Conservation (phyloP, 345 rosid genomes). For the Lepidium didymum region DNA sequence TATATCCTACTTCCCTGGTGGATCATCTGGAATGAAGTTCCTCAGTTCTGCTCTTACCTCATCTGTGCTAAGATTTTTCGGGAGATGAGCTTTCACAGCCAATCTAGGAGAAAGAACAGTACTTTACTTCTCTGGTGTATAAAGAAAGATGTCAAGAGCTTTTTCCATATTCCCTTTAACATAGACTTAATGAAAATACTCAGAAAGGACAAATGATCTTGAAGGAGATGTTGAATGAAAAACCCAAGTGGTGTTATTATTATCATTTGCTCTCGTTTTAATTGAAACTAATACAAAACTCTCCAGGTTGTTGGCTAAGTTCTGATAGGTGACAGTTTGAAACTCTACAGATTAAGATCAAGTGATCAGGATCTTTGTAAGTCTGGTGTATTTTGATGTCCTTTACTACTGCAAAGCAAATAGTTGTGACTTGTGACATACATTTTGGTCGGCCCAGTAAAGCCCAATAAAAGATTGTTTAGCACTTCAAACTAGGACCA, state of each 20-base stretch:
- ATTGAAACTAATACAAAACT: too few relatives aligned
- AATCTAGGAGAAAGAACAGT: background rate
- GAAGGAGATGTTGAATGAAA: background rate
- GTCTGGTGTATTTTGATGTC: background rate
- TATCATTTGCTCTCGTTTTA: background rate
- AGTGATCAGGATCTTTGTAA: background rate
- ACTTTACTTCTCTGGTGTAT: constrained; percentile 7
- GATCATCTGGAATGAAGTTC: constrained; percentile 32
- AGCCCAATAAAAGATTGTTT: background rate
- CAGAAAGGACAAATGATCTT: background rate
- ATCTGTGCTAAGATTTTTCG: constrained; percentile 26
- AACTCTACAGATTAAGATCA: background rate
- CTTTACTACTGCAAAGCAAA: background rate
- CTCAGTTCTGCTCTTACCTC: constrained; percentile 22
- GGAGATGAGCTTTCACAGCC: constrained; percentile 2
- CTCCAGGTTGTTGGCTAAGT: background rate
- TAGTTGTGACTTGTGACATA: background rate
- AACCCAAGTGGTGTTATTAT: background rate
- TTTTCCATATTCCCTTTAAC: constrained; percentile 3
- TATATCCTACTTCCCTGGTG: constrained; percentile 37
- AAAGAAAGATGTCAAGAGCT: constrained; percentile 11
- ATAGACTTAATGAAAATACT: background rate
- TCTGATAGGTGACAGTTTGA: background rate
- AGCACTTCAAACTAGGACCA: background rate
- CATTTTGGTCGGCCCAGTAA: background rate